Evolutionary conservation across 768 basidiomycete species (phyloP), one percentile per base, ranked within the genome.

Genomic region (Dentipellis fragilis): DNA sequence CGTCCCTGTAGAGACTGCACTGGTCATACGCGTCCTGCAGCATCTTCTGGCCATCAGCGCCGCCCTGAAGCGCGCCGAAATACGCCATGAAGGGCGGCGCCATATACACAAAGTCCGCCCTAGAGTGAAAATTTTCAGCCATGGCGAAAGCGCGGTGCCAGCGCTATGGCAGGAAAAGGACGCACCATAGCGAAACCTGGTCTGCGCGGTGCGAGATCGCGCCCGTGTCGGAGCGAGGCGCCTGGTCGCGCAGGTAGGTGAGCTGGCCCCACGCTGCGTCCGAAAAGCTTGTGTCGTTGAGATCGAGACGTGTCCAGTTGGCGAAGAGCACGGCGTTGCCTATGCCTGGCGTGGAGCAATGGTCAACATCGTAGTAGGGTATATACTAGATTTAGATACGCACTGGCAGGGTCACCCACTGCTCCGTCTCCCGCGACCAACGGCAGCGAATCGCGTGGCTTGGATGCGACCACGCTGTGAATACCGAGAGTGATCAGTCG

Each of bases 21-120:
- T 85, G 85, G 48, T 78, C 72, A 63, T 81, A 84, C 1, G 83
- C 80, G 3, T 63, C 63, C 40, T 74, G 72, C 51, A 85, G 58
- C 9, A 82, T 58, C 1, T 64, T 57, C 45, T 58, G 59, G 63
- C 72, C 70, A 17, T 55, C 58, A 39, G 66, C 55, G 54, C 71
- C 74, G 17, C 70, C 69, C 62, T 73, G 60, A 12, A 79, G 60
- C 4, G 75, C 75, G n/a, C 82, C 84, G 59, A 71, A 83, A 65
- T 85, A 85, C 19, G 84, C 83, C 52, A 85, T 75, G 65, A 85
- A 85, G 1, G 82, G 80, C 12, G 82, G 81, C 0, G 71, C 80
- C 83, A 81, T 83, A 66, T 78, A 82, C 2, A 80, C 67, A 58
- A 77, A 83, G 63, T 81, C 80, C 39, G 80, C 68, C 80, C 80